phyloP scores from a whole-genome alignment of 306 rosid species.

The Vigna hirtella region DNA sequence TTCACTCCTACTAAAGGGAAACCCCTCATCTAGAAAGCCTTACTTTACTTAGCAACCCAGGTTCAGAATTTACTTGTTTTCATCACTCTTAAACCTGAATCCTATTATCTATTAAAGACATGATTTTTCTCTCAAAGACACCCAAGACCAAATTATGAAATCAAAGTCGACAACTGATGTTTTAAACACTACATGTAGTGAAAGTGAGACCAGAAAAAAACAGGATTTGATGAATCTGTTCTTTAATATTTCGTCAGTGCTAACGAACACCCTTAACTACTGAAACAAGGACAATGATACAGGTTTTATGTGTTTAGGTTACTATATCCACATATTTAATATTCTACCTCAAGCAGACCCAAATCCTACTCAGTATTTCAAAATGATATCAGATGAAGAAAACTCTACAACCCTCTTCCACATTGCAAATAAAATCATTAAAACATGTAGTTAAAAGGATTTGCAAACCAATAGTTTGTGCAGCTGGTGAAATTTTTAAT shows the following conservation, averaged over 20 bases:
- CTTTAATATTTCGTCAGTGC: not conserved
- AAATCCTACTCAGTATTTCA: not conserved
- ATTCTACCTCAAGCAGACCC: not conserved
- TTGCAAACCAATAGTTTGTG: not conserved
- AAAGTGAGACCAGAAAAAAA: not conserved
- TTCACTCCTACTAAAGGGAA: not conserved
- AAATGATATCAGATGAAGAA: not conserved
- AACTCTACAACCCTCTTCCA: not conserved
- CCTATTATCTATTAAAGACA: not conserved
- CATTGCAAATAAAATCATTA: not conserved
- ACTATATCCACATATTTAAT: not conserved
- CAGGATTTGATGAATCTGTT: not conserved
- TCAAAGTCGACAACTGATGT: not conserved
- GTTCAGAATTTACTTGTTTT: not conserved
- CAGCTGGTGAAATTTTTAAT: slow-evolving; percentile 36
- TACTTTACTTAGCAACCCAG: not conserved
- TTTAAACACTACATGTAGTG: not conserved
- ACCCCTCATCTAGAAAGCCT: not conserved
- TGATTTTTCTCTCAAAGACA: not conserved
- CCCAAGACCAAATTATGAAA: not conserved
- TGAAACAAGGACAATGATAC: not conserved
- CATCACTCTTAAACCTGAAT: not conserved
- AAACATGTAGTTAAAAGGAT: not conserved
- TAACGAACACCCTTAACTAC: not conserved
- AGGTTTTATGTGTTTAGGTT: not conserved